phyloP scores from a whole-genome alignment of 495 filamentous ascomycete species.

The Penicillium desertorum region DNA sequence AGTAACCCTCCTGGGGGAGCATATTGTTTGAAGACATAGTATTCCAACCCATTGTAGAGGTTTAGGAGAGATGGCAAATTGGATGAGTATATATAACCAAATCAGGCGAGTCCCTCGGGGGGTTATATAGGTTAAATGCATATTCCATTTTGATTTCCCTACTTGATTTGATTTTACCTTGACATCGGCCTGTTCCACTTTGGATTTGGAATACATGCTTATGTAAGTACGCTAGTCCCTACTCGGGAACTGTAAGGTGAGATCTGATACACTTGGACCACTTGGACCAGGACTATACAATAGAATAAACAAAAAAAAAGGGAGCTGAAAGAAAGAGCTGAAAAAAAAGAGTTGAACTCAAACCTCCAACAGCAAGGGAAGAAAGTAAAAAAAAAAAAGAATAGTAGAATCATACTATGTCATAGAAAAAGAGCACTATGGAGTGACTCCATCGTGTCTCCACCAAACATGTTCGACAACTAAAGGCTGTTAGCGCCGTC shows the following conservation, averaged over 20 bases:
- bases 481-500: constrained; percentile 17
- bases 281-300: background rate
- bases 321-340: background rate
- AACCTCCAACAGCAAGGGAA: background rate
- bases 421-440: background rate
- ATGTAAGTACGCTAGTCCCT: constrained; percentile 10
- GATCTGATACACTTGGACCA: background rate
- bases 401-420: background rate
- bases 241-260: background rate
- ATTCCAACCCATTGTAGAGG: constrained; percentile 36
- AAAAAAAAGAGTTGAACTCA: background rate
- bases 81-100: background rate
- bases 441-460: constrained; percentile 3
- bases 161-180: constrained; percentile 19
- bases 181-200: background rate
- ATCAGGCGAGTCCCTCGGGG: background rate
- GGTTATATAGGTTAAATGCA: constrained; percentile 8
- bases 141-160: background rate
- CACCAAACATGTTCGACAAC: constrained; percentile 22
- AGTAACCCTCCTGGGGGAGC: constrained; percentile 23
- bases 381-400: background rate
- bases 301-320: background rate
- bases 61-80: background rate
- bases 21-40: constrained; percentile 18
- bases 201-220: constrained; percentile 19